Percentiles rank a stretch among this genome's conserved stretches.
phyloP scores from a whole-genome alignment of 805 yeast genomes.

The Maudiozyma turicensis region DNA sequence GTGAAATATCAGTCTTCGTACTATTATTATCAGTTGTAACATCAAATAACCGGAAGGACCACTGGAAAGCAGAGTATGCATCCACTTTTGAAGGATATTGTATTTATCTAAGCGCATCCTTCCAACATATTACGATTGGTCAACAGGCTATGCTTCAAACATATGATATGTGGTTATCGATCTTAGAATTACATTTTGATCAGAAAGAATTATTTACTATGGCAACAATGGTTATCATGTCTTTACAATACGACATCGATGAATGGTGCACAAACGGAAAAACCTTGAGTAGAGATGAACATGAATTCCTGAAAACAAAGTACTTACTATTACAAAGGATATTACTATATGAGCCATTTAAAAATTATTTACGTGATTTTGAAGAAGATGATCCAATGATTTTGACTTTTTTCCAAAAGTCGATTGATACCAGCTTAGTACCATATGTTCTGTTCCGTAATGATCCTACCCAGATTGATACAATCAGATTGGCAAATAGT shows the following conservation, averaged over 20 bases:
- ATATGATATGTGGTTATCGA: slow-evolving; percentile 44
- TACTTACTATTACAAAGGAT: slow-evolving; percentile 49
- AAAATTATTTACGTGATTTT: slow-evolving; percentile 7
- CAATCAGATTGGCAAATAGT: slow-evolving; percentile 51
- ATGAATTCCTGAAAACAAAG: slow-evolving; percentile 50
- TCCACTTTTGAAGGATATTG: slow-evolving; percentile 29
- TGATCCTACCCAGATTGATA: slow-evolving; percentile 42
- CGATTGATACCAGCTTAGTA: slow-evolving; percentile 50
- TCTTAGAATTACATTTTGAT: slow-evolving; percentile 25
- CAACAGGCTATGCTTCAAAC: slow-evolving; percentile 55
- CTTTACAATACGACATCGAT: slow-evolving; percentile 17
- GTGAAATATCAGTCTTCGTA: slow-evolving; percentile 41
- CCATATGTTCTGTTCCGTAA: slow-evolving; percentile 39
- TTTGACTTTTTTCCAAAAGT: slow-evolving; percentile 33
- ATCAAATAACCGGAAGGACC: slow-evolving; percentile 13
- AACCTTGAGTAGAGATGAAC: slow-evolving; percentile 22
- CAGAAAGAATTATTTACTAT: slow-evolving; percentile 13
- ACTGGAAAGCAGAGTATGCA: slow-evolving; percentile 19
- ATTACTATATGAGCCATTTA: slow-evolving; percentile 32
- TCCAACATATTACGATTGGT: slow-evolving; percentile 43
- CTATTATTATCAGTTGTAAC: slow-evolving; percentile 34
- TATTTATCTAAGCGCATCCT: slow-evolving; percentile 38
- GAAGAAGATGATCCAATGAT: slow-evolving; percentile 13
- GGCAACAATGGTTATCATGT: slow-evolving; percentile 11
- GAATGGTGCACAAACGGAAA: slow-evolving; percentile 3